These are phyloP conservation scores for Lichina pygmaea DNA, from an alignment of 495 filamentous ascomycete genomes.

Conservation along the genomic window DNA sequence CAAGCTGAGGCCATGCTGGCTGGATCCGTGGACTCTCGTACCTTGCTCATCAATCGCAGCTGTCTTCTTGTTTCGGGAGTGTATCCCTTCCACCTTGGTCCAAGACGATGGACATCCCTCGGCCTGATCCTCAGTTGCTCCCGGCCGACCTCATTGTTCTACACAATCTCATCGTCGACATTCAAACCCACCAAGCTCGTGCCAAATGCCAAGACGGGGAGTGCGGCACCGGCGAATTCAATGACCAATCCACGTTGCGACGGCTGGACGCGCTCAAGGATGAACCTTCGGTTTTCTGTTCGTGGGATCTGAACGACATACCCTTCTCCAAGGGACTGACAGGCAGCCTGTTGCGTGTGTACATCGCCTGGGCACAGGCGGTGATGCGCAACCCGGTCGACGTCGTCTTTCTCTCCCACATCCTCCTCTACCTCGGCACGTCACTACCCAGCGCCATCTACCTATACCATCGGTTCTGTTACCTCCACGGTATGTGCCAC, in stretches of 20 bases:
- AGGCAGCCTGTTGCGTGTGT: slow-evolving; percentile 24
- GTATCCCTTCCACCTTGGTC: too few species aligned
- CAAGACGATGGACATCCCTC: too few species aligned
- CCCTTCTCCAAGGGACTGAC: slow-evolving; percentile 14
- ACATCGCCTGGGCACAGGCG: slow-evolving; percentile 22
- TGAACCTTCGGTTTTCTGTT: slow-evolving; percentile 24
- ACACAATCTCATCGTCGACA: too few species aligned
- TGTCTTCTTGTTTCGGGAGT: too few species aligned
- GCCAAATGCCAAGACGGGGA: too few species aligned
- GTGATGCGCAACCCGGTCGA: slow-evolving; percentile 34
- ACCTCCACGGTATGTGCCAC: slow-evolving; percentile 34
- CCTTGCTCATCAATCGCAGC: too few species aligned
- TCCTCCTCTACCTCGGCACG: slow-evolving; percentile 41
- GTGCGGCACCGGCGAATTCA: not conserved
- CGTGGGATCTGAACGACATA: slow-evolving; percentile 21
- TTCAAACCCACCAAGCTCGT: too few species aligned
- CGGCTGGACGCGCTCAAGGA: slow-evolving; percentile 26
- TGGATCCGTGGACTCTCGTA: too few species aligned
- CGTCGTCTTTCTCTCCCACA: slow-evolving; percentile 52
- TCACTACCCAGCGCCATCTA: slow-evolving; percentile 36
- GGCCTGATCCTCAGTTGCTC: too few species aligned
- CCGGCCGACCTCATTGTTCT: too few species aligned
- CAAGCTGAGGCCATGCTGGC: too few species aligned
- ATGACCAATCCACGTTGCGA: slow-evolving; percentile 9
- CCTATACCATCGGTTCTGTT: slow-evolving; percentile 37